Evolutionary conservation across 176 grass and related monocot species (phyloP), one percentile per base, ranked within the genome.

Genomic region (Paspalum vaginatum): DNA sequence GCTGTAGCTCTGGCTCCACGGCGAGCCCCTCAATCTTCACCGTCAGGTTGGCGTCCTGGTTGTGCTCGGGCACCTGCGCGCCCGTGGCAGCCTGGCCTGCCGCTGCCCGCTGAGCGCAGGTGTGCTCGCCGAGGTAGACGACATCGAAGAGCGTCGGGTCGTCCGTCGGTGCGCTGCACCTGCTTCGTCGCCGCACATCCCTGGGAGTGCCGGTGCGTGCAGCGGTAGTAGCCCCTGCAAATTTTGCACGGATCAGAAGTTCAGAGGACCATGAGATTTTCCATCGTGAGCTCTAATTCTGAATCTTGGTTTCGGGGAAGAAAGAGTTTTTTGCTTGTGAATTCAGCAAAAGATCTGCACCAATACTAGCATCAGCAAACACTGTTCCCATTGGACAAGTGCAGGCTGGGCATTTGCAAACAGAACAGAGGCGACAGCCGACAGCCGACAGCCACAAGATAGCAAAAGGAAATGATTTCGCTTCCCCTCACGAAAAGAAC

Each of bases 141-240:
- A 97, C 72, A 64, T 97, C 83, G 64, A 91, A 91, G 43, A 97
- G 22, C 15, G 48, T 59, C 0, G 91, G 62, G 61, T 97, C 91
- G n/a, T 91, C 80, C 80, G 26, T 91, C 85, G 52, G 57, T 80
- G 81, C 81, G 85, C 91, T 93, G 91, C 57, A 91, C 83, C 76
- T 93, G 90, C 59, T 93, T 97, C 25, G 68, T 91, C 49, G 90
- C 90, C 47, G 14, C 0, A 48, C 93, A 97, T 16, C 80, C 83
- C 70, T 87, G 71, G 0, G 83, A 25, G 55, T 85, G 63, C 7
- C 72, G 77, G 81, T 87, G 56, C 68, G 85, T 89, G 84, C 93
- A 97, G 6, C 90, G 86, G 77, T 91, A 97, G 83, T 97, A 97
- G 0, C 41, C 78, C 79, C 93, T 97, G 85, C 21, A 82, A 77